Evolutionary conservation across 2,329 filamentous ascomycete genomes (phyloP).

Genomic region (Colletotrichum theobromicola): DNA sequence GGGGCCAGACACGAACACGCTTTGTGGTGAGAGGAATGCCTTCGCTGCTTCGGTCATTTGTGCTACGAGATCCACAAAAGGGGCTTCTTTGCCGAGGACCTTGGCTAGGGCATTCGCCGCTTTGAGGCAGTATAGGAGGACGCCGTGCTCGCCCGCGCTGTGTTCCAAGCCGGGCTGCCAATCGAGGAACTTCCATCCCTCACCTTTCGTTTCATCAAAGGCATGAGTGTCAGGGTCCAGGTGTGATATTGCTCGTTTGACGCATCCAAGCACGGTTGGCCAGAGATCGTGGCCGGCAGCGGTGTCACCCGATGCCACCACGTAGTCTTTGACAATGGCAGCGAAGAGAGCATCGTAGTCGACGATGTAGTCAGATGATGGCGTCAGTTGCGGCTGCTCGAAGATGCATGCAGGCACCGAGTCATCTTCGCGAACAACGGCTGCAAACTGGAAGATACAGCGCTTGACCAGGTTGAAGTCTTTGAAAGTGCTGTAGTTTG

Average conservation of each 20-base stretch:
- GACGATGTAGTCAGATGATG: constrained; percentile 38
- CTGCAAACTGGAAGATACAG: constrained; percentile 40
- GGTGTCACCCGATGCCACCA: constrained; percentile 32
- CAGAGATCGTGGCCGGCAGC: constrained; percentile 32
- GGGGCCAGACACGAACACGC: constrained; percentile 31
- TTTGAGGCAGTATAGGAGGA: constrained; percentile 33
- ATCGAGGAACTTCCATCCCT: constrained; percentile 36
- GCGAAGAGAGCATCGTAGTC: constrained; percentile 41
- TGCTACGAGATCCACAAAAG: constrained; percentile 24
- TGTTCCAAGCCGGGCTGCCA: constrained; percentile 32
- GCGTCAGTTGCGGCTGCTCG: constrained; percentile 33
- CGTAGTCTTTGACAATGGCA: constrained; percentile 35
- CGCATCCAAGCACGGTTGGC: constrained; percentile 33
- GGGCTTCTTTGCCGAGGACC: constrained; percentile 26
- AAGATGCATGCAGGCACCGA: constrained; percentile 39
- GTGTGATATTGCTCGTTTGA: constrained; percentile 29
- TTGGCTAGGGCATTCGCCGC: constrained; percentile 30
- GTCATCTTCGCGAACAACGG: constrained; percentile 33
- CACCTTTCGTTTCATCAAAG: constrained; percentile 23
- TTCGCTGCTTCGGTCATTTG: constrained; percentile 26
- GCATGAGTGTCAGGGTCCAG: constrained; percentile 25
- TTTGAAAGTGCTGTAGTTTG: constrained; percentile 40
- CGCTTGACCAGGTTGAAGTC: constrained; percentile 37
- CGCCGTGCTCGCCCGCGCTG: constrained; percentile 33
- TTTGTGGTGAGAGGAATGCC: constrained; percentile 22